Evolutionary conservation across 495 filamentous ascomycete species (phyloP).

Genomic region (Neurospora sp.): DNA sequence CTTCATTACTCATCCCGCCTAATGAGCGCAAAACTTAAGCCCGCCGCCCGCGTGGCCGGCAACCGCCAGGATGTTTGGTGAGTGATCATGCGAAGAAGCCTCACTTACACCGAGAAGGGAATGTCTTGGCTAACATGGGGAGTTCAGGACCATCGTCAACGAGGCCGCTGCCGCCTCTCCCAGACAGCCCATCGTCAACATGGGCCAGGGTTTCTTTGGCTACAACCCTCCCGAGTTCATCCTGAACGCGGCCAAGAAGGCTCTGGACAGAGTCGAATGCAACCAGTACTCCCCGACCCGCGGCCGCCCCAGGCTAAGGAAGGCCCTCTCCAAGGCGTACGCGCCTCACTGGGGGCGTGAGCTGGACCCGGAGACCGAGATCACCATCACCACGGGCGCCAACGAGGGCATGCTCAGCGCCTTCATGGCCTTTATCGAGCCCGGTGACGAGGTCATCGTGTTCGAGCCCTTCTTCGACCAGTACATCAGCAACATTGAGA

Average conservation of each 20-base stretch:
- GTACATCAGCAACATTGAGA: conserved; percentile 96
- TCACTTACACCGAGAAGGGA: background rate
- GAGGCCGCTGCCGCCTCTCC: conserved; percentile 77
- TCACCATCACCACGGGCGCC: conserved; percentile 90
- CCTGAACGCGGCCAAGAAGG: conserved; percentile 78
- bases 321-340: conserved; percentile 86
- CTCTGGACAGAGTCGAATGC: conserved; percentile 87
- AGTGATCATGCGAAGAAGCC: conserved; percentile 5
- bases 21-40: conserved; percentile 41
- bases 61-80: conserved; percentile 93
- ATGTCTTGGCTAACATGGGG: background rate
- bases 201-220: conserved; percentile 96
- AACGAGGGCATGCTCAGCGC: conserved; percentile 96
- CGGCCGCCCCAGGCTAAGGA: conserved; percentile 79
- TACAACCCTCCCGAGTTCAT: conserved; percentile 95
- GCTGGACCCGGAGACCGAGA: conserved; percentile 80
- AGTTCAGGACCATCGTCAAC: conserved; percentile 80
- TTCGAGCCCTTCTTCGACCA: conserved; percentile 99
- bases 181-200: conserved; percentile 84
- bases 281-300: conserved; percentile 97
- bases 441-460: conserved; percentile 90
- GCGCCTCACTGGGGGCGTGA: conserved; percentile 71
- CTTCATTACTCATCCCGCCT: conserved; percentile 16
- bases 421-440: conserved; percentile 95
- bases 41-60: conserved; percentile 69